Evolutionary conservation across 2,329 filamentous ascomycete genomes (phyloP).

Genomic region (Pseudocercospora fijiensis): DNA sequence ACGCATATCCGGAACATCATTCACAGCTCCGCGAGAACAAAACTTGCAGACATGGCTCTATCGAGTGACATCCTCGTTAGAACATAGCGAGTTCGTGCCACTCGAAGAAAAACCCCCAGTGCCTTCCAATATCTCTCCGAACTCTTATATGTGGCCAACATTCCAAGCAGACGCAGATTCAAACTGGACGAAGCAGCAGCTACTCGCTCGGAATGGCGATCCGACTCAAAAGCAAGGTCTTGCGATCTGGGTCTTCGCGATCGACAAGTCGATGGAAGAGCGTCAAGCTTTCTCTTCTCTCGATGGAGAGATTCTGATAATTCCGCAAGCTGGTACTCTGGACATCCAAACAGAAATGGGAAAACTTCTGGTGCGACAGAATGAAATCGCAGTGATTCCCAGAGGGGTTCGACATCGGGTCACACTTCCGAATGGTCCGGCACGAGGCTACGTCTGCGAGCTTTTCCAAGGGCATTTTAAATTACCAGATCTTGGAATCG

Average conservation of each 20-base stretch:
- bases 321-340: slow-evolving; percentile 62
- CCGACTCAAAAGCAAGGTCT: slow-evolving; percentile 73
- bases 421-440: slow-evolving; percentile 56
- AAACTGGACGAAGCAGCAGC: slow-evolving; percentile 61
- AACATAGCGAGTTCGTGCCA: slow-evolving; percentile 15
- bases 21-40: slow-evolving; percentile 54
- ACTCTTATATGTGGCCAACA: slow-evolving; percentile 23
- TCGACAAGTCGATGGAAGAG: slow-evolving; percentile 70
- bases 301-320: slow-evolving; percentile 66
- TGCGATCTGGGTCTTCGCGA: slow-evolving; percentile 75
- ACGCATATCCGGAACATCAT: slow-evolving; percentile 58
- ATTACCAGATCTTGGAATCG: slow-evolving; percentile 63
- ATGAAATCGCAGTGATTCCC: slow-evolving; percentile 64
- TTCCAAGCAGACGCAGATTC: slow-evolving; percentile 45
- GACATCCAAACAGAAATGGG: slow-evolving; percentile 68
- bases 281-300: slow-evolving; percentile 76
- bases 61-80: slow-evolving; percentile 45
- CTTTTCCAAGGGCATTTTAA: slow-evolving; percentile 62
- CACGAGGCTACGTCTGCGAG: slow-evolving; percentile 64
- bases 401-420: slow-evolving; percentile 62
- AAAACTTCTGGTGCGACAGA: slow-evolving; percentile 60
- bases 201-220: slow-evolving; percentile 77
- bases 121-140: slow-evolving; percentile 14
- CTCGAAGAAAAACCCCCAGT: slow-evolving; percentile 4
- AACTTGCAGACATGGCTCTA: slow-evolving; percentile 60